Base-by-base conservation (phyloP, 202 grass and related monocot genomes). In the Bolboschoenoplectus hybrid region DNA sequence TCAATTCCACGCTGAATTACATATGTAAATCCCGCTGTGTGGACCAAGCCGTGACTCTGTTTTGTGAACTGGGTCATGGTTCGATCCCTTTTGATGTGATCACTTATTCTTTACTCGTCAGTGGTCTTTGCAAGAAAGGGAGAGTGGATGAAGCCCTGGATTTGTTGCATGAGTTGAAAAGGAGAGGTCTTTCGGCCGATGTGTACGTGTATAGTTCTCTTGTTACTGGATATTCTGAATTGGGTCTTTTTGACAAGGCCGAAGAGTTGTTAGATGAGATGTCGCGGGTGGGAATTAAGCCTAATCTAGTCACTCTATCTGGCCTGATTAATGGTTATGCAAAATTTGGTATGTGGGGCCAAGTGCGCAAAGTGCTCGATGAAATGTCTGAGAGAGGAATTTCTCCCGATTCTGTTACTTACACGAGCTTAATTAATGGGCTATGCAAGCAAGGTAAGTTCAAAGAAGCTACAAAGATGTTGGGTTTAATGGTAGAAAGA, bases 191-290 rank as follows among this genome's bases (percentile, higher is more conserved):
- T 80, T 78, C 66, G 13, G 63, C 91, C 14, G 92, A 97, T 87
- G 89, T 89, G 41, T 90, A 91, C 63, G 89, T 92, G 7, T 97
- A 94, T 47, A 83, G 85, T 75, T 82, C 91, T 44, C 92, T 97
- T 52, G 62, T 97, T 63, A 87, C 41, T 0, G 92, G 95, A 12
- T 89, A 90, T 5, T 97, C 90, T 82, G 87, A 91, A 17, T 53
- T 77, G 7, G 80, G 62, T 86, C 88, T 85, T 19, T 58, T 94
- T 12, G 91, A 91, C 51, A 89, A 46, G 63, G 86, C 86, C 44
- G 55, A 67, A 3, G 88, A 88, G 63, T 82, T 97, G 45, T 76
- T 94, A 52, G 3, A 67, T 7, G 95, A 94, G 76, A 97, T 97
- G 95, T 89, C 53, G 0, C 60, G 72, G 49, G 75, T 67, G 13